A percentile compares a stretch with the other conserved stretches of the same genome.
phyloP scores from a whole-genome alignment of 2,329 filamentous ascomycete species.

The Pseudogymnoascus sp. region DNA sequence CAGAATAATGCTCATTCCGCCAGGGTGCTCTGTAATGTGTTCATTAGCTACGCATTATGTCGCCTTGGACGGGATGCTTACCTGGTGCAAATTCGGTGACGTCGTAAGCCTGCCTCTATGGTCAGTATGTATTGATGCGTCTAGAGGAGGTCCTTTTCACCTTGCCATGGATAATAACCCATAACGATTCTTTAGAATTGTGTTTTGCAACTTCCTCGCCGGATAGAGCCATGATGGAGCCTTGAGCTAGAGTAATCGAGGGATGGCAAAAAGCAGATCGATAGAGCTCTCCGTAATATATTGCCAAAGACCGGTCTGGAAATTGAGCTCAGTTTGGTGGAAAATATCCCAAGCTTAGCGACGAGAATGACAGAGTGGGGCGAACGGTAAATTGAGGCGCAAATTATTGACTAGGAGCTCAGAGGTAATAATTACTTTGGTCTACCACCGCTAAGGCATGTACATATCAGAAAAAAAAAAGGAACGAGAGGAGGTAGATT shows the following conservation, averaged over 20 bases:
- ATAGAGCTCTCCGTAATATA: too few relatives aligned
- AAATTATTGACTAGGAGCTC: background rate
- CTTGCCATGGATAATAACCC: slow-evolving; percentile 77
- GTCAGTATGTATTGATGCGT: slow-evolving; percentile 17
- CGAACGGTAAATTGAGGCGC: background rate
- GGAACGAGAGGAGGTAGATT: too few relatives aligned
- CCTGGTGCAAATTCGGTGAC: slow-evolving; percentile 82
- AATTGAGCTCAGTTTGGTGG: background rate
- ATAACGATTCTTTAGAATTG: slow-evolving; percentile 75
- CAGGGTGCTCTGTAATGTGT: slow-evolving; percentile 74
- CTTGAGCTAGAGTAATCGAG: too few relatives aligned
- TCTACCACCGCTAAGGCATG: too few relatives aligned
- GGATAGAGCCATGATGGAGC: slow-evolving; percentile 32
- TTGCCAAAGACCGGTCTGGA: background rate
- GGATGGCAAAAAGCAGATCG: too few relatives aligned
- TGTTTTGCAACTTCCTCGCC: slow-evolving; percentile 63
- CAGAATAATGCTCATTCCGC: slow-evolving; percentile 85
- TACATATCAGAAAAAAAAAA: too few relatives aligned
- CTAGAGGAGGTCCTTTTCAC: background rate
- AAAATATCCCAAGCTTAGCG: background rate
- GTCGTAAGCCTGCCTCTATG: slow-evolving; percentile 77
- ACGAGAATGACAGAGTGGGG: too few relatives aligned
- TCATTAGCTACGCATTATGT: slow-evolving; percentile 13
- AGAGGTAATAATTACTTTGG: background rate
- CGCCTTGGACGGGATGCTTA: slow-evolving; percentile 29